These are phyloP conservation scores for Angophora floribunda DNA, from an alignment of 345 rosid genomes.

Conservation along the genomic window DNA sequence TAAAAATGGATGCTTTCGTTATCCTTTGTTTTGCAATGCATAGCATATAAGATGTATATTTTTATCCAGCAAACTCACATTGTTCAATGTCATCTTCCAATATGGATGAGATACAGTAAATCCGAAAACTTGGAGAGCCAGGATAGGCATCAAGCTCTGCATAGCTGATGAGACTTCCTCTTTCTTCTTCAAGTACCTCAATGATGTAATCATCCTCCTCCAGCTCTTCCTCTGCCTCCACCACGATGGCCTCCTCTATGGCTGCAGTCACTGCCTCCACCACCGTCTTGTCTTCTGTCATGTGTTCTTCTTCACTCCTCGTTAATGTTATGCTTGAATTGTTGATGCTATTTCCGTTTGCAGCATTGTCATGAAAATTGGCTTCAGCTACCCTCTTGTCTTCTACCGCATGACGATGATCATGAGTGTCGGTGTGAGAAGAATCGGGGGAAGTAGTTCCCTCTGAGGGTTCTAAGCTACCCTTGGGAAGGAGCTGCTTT, in stretches of 20 bases:
- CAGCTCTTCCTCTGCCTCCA: not conserved
- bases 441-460: not conserved
- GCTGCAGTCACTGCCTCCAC: not conserved
- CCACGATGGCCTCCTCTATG: not conserved
- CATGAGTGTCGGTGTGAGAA: not conserved
- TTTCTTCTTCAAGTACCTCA: not conserved
- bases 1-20: not conserved
- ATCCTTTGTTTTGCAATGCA: not conserved
- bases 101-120: slow-evolving; percentile 14
- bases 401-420: not conserved
- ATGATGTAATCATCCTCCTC: not conserved
- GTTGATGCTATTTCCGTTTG: not conserved
- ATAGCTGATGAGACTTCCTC: not conserved
- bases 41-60: not conserved
- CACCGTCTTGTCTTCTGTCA: slow-evolving; percentile 1
- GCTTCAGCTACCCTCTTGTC: not conserved
- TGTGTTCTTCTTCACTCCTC: not conserved
- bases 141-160: slow-evolving; percentile 14
- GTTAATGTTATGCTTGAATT: not conserved
- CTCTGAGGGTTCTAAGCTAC: not conserved
- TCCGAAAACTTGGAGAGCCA: slow-evolving; percentile 36
- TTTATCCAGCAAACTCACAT: not conserved
- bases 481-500: not conserved
- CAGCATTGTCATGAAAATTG: not conserved
- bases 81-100: not conserved